These are phyloP conservation scores for Eucalyptus globulus DNA, from an alignment of 345 rosid species.

Conservation along the genomic window DNA sequence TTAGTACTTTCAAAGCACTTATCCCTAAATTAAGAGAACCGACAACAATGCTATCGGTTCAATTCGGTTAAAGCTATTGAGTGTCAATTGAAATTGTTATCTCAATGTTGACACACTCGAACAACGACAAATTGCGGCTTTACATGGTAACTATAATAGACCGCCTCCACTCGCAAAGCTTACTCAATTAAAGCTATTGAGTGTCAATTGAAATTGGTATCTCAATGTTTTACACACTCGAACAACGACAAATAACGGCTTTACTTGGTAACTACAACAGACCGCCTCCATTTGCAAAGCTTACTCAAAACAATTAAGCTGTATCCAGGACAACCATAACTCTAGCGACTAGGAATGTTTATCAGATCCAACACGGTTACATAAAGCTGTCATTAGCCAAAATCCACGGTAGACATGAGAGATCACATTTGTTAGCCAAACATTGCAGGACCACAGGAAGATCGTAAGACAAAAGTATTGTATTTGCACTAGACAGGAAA, in stretches of 20 bases:
- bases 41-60: background rate
- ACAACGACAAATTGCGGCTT: background rate
- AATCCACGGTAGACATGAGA: background rate
- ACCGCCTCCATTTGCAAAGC: background rate
- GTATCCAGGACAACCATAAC: background rate
- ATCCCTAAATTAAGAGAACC: background rate
- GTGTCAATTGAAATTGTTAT: background rate
- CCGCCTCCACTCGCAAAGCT: background rate
- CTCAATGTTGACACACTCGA: background rate
- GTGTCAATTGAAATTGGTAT: background rate
- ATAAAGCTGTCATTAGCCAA: background rate
- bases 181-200: background rate
- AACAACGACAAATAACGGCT: background rate
- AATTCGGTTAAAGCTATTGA: background rate
- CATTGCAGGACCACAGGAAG: background rate
- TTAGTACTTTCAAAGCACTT: fast-evolving
- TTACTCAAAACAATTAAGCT: background rate
- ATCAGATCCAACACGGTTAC: background rate
- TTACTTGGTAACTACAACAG: background rate
- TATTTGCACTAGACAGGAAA: background rate
- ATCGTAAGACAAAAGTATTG: background rate
- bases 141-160: no score
- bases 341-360: background rate
- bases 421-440: background rate
- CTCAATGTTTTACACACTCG: background rate